These are phyloP conservation scores for Astrocystis sublimbata DNA, from an alignment of 495 filamentous ascomycete species.

Conservation along the genomic window DNA sequence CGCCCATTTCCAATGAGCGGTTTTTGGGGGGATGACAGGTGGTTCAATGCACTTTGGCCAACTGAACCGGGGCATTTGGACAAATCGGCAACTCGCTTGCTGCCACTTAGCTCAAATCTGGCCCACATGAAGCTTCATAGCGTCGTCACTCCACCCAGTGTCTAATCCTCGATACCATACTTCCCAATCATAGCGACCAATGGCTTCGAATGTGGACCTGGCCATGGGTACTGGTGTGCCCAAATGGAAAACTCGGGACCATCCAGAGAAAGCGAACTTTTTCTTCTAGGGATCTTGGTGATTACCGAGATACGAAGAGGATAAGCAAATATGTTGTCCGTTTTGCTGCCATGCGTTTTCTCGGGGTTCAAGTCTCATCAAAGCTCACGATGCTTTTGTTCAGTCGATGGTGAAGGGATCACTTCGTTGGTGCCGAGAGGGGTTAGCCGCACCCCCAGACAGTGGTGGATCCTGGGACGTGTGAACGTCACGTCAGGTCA, in stretches of 20 bases:
- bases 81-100: neutral
- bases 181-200: conserved; percentile 4
- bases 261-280: neutral
- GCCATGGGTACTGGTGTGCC: neutral
- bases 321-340: neutral
- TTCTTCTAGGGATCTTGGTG: neutral
- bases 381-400: neutral
- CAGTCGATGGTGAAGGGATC: neutral
- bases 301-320: neutral
- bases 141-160: conserved; percentile 13
- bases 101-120: neutral
- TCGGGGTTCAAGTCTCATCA: neutral
- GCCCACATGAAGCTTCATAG: conserved; percentile 13
- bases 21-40: conserved; percentile 4
- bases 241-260: neutral
- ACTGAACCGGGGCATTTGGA: neutral
- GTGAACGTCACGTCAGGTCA: neutral
- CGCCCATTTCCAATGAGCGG: neutral
- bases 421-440: neutral
- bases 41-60: neutral
- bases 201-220: conserved; percentile 13
- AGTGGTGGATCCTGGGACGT: neutral
- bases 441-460: neutral
- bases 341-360: conserved; percentile 12
- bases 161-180: neutral